Conservation (phyloP, 345 rosid genomes). For the Eucalyptus dawsonii region DNA sequence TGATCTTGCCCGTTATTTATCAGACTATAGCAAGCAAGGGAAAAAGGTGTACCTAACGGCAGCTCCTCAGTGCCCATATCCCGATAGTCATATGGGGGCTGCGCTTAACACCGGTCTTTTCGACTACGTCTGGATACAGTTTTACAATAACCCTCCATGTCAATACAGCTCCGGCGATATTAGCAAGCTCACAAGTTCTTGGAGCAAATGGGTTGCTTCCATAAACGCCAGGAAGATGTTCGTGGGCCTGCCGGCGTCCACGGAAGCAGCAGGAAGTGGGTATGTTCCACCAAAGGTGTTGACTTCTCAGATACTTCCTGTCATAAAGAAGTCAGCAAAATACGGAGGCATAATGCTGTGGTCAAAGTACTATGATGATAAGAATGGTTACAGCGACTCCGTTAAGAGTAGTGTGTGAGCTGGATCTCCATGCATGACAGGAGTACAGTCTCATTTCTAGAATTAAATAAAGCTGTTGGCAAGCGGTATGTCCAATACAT, state of each 20-base stretch:
- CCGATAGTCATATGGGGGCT: conserved; percentile 30
- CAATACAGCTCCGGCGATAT: conserved; percentile 22
- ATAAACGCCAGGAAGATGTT: conserved; percentile 13
- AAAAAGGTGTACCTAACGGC: conserved; percentile 42
- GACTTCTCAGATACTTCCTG: conserved; percentile 25
- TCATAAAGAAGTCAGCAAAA: conserved; percentile 19
- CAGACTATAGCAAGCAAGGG: conserved; percentile 6
- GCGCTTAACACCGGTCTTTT: conserved; percentile 38
- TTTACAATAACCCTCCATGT: conserved; percentile 49
- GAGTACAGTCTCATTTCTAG: background rate
- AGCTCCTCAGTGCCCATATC: conserved; percentile 57
- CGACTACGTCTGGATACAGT: conserved; percentile 44
- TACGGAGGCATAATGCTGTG: conserved; percentile 64
- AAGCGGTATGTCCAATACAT: background rate
- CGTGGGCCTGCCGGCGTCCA: conserved; percentile 54
- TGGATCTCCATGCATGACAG: background rate
- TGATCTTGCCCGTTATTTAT: conserved; percentile 22
- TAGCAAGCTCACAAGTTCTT: conserved; percentile 17
- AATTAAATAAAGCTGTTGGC: background rate
- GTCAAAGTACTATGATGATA: conserved; percentile 37
- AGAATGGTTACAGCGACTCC: conserved; percentile 29
- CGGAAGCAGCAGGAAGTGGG: conserved; percentile 40
- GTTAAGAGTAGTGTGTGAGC: conserved; percentile 18
- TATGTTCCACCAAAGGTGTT: conserved; percentile 30
- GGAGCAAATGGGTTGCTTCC: conserved; percentile 41